These are phyloP conservation scores for Botrytis hyacinthi DNA, from an alignment of 2,329 filamentous ascomycete genomes.

Conservation along the genomic window DNA sequence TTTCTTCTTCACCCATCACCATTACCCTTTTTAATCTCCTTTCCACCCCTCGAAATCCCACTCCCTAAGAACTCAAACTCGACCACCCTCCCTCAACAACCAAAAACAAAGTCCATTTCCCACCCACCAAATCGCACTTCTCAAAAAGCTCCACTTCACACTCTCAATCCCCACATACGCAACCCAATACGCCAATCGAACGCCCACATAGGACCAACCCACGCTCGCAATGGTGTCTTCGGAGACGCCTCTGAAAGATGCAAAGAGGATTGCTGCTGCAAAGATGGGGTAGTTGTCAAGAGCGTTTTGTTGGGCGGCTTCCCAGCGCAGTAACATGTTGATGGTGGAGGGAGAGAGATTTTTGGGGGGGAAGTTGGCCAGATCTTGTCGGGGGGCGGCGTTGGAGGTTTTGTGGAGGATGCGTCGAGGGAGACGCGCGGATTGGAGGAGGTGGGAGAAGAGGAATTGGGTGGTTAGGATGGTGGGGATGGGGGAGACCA, in stretches of 20 bases:
- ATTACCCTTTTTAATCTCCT: not conserved
- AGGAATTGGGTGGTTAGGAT: conserved; percentile 14
- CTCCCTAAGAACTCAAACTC: conserved; percentile 37
- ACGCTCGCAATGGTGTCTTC: conserved; percentile 41
- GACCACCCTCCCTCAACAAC: conserved; percentile 39
- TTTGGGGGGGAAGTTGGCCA: conserved; percentile 37
- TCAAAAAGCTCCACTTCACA: conserved; percentile 38
- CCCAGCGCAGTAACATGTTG: conserved; percentile 34
- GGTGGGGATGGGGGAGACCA: conserved; percentile 20
- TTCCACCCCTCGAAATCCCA: not conserved
- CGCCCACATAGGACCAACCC: conserved; percentile 43
- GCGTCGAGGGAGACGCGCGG: conserved; percentile 25
- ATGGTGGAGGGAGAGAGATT: conserved; percentile 43
- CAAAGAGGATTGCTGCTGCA: conserved; percentile 41
- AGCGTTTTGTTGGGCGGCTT: conserved; percentile 27
- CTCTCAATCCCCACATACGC: conserved; percentile 44
- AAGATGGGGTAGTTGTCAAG: conserved; percentile 46
- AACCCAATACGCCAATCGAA: conserved; percentile 43
- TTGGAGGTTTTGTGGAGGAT: conserved; percentile 9
- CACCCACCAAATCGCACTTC: conserved; percentile 45
- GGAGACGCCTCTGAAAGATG: conserved; percentile 43
- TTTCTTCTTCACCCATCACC: not conserved
- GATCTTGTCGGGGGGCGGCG: conserved; percentile 6
- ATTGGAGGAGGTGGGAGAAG: not conserved
- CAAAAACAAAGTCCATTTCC: conserved; percentile 45